Percentiles rank a stretch among this genome's conserved stretches.
Conservation (phyloP, 2,329 filamentous ascomycete genomes). For the Colletotrichum nymphaeae region DNA sequence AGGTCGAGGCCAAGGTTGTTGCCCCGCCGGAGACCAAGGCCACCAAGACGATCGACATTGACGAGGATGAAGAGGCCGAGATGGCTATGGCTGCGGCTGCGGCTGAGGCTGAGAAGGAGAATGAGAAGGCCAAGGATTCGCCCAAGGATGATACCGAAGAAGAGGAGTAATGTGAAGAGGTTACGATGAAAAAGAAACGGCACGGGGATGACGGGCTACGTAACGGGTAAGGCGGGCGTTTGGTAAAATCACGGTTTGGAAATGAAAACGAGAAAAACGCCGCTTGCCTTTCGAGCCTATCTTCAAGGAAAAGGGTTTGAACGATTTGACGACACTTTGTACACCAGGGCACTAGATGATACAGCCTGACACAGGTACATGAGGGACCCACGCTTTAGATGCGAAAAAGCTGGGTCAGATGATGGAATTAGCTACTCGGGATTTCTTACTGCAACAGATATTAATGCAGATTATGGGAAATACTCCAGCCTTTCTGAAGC, state of each 20-base stretch:
- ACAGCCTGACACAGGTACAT: not conserved
- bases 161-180: conserved; percentile 6
- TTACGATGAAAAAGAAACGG: not conserved
- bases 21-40: conserved; percentile 31
- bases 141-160: conserved; percentile 37
- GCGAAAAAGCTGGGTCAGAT: not conserved
- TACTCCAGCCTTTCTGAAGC: not conserved
- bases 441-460: not conserved
- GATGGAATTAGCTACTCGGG: not conserved
- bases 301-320: conserved; percentile 1
- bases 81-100: conserved; percentile 23
- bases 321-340: conserved; percentile 9
- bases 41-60: not conserved
- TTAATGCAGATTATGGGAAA: not conserved
- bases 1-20: conserved; percentile 21
- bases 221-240: not conserved
- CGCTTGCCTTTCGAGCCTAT: not conserved
- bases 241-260: not conserved
- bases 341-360: not conserved
- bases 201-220: not conserved
- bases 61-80: not conserved
- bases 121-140: conserved; percentile 37
- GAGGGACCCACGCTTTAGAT: not conserved
- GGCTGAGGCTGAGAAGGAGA: conserved; percentile 39
- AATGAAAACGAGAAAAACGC: not conserved